Base-by-base conservation (phyloP, 352 stramenopile genomes). In the Thraustochytrium striatum region DNA sequence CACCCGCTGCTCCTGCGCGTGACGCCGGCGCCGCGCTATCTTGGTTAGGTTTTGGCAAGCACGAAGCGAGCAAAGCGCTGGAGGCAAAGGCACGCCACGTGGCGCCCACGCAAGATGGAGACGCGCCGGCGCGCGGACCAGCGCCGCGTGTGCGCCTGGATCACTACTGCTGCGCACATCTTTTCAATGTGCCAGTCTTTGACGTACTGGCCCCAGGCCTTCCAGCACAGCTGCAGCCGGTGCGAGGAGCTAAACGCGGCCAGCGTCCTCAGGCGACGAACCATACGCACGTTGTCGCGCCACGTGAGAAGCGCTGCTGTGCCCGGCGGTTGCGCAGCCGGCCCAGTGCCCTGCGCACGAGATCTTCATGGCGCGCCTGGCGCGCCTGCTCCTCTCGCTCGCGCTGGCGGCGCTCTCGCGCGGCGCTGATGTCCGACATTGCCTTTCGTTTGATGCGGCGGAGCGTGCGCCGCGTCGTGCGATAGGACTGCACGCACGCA, bases 51-150 rank as follows among this genome's bases (percentile, higher is more conserved):
- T n/a, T 61, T 58, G 21, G 65, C 44, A 11, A 75, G 65, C 30
- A 75, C 50, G 21, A 32, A 55, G 21, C 65, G 44, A 3, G 19
- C 65, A 38, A 75, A 75, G 9, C 7, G 33, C 52, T 75, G 65
- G 0, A 75, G 25, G 7, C 30, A 43, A 9, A 25, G 44, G 21
- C 28, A 21, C 16, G 65, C 65, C 7, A 11, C 19, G 5, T 43
- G 35, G 9, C 33, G n/a, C 3, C 25, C 3, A 19, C 65, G 44
- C 2, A 19, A 32, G 3, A 39, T 5, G 21, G 52, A 25, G 32
- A 25, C 21, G 8, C 35, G n/a, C 0, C 30, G 32, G n/a, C 68
- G 65, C 0, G 65, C 65, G 8, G 61, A 3, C 0, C 19, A 25
- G 16, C 65, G 44, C 36, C 65, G 21, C 65, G 30, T 43, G 1